Evolutionary conservation across 2,329 filamentous ascomycete species (phyloP).

Genomic region (Aspergillus awamori): DNA sequence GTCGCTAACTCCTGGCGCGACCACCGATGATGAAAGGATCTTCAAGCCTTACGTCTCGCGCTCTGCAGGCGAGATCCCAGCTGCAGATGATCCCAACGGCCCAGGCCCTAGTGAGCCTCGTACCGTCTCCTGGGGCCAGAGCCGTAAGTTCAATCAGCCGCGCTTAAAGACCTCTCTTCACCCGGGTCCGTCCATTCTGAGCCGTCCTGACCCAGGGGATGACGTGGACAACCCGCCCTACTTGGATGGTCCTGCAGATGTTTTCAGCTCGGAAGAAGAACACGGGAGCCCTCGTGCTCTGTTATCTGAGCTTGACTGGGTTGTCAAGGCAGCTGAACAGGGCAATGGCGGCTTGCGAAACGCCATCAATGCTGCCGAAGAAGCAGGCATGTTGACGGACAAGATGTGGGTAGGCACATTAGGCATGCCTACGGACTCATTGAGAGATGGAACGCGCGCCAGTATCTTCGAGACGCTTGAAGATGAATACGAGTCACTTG

Average conservation of each 20-base stretch:
- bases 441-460: slow-evolving; percentile 73
- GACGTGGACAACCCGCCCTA: slow-evolving; percentile 24
- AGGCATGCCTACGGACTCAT: slow-evolving; percentile 87
- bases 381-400: slow-evolving; percentile 68
- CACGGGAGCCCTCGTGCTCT: slow-evolving; percentile 62
- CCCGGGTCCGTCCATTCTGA: slow-evolving; percentile 72
- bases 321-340: slow-evolving; percentile 79
- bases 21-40: slow-evolving; percentile 43
- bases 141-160: slow-evolving; percentile 72
- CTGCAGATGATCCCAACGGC: slow-evolving; percentile 33
- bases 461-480: slow-evolving; percentile 80
- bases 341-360: slow-evolving; percentile 91
- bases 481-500: slow-evolving; percentile 77
- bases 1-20: slow-evolving; percentile 41
- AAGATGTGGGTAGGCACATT: slow-evolving; percentile 87
- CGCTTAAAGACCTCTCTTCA: slow-evolving; percentile 72
- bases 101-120: slow-evolving; percentile 65
- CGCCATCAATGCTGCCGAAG: slow-evolving; percentile 76
- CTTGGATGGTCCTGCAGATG: slow-evolving; percentile 23
- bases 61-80: slow-evolving; percentile 31
- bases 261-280: slow-evolving; percentile 24
- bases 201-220: slow-evolving; percentile 39
- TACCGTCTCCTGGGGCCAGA: slow-evolving; percentile 73
- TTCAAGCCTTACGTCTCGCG: slow-evolving; percentile 39
- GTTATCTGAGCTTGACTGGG: slow-evolving; percentile 76